Percentiles rank a stretch among this genome's conserved stretches.
Conservation (phyloP, 768 basidiomycete species). For the Boletales sp. region DNA sequence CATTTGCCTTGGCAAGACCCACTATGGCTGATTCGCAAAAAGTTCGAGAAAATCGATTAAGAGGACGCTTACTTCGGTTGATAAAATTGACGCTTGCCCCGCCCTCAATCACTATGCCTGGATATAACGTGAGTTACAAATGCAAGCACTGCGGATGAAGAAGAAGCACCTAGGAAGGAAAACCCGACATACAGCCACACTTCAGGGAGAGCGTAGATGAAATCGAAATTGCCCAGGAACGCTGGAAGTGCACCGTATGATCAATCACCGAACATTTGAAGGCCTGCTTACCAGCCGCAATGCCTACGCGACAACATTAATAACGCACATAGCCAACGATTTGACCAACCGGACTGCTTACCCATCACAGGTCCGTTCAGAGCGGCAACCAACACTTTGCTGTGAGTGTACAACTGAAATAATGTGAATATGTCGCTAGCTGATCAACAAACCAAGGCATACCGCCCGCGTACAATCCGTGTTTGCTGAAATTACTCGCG, state of each 20-base stretch:
- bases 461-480: conserved; percentile 67
- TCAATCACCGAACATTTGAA: neutral
- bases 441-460: conserved; percentile 15
- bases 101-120: conserved; percentile 65
- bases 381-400: conserved; percentile 67
- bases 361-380: conserved; percentile 77
- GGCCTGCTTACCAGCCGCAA: conserved; percentile 51
- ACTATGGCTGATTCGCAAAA: conserved; percentile 36
- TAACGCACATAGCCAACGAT: neutral
- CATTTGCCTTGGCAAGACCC: conserved; percentile 67
- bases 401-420: conserved; percentile 59
- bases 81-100: conserved; percentile 68
- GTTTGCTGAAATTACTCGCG: conserved; percentile 46
- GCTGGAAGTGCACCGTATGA: conserved; percentile 33
- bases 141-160: neutral
- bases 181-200: conserved; percentile 67
- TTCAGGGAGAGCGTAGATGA: conserved; percentile 62
- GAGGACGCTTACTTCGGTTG: conserved; percentile 51
- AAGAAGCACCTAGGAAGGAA: conserved; percentile 50
- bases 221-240: conserved; percentile 70
- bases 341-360: conserved; percentile 19
- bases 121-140: conserved; percentile 1
- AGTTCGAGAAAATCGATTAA: neutral
- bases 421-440: neutral
- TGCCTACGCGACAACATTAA: conserved; percentile 39